These are phyloP conservation scores for Caryopteris hybrid DNA, from an alignment of 305 asterid species.

Conservation along the genomic window DNA sequence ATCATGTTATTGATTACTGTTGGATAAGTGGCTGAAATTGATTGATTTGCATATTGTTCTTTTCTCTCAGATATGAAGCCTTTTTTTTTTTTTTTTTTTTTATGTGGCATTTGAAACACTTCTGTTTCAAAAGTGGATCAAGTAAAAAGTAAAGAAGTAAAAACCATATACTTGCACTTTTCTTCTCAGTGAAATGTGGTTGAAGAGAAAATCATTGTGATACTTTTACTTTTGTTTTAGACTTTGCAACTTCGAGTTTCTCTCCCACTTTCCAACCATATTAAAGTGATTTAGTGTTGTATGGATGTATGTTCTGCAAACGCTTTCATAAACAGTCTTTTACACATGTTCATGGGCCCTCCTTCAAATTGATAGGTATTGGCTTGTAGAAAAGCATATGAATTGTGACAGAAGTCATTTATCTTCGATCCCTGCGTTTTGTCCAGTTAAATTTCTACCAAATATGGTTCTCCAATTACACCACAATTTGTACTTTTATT, in stretches of 20 bases:
- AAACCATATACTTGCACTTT: not conserved
- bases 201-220: not conserved
- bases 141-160: not conserved
- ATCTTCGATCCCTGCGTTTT: no score
- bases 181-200: not conserved
- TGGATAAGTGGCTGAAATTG: not conserved
- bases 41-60: slow-evolving; percentile 8
- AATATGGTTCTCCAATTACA: not conserved
- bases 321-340: not conserved
- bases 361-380: not conserved
- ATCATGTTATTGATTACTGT: slow-evolving; percentile 1
- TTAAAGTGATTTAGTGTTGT: not conserved
- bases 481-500: not conserved
- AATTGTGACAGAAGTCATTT: not conserved
- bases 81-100: not conserved
- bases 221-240: not conserved
- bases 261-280: not conserved
- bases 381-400: not conserved
- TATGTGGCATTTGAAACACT: not conserved
- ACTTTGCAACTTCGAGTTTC: not conserved
- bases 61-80: not conserved
- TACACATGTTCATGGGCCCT: not conserved
- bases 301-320: not conserved
- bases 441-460: not conserved
- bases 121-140: not conserved